Base-by-base conservation (phyloP, 495 filamentous ascomycete species). In the Penicillium dipodomyicola region DNA sequence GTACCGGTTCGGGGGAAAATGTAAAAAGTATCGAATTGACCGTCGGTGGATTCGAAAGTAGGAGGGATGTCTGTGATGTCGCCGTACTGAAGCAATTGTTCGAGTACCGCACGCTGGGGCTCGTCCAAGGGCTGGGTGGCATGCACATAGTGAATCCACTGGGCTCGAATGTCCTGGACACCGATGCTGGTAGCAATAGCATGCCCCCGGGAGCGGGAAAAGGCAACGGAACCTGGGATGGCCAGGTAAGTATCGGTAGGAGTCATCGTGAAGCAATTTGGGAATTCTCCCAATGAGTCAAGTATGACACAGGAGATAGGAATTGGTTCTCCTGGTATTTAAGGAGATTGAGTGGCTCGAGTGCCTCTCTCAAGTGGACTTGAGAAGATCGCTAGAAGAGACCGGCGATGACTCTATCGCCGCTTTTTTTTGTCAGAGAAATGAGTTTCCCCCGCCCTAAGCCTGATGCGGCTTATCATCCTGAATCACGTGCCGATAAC, bases 1-100 rank as follows among this genome's bases (percentile, higher is more conserved):
- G 92, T 96, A 40, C 85, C 86, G 29, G 78, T 79, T 48, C 94
- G 82, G 11, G 93, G 94, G 35, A 81, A 83, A 45, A 97, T 80
- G 65, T 90, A 91, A 67, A 84, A 84, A 22, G 81, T 75, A 57
- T 82, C 74, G 33, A 69, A 76, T 32, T 67, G 47, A 11, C 74
- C 79, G 47, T 77, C 70, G 27, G 70, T 68, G 54, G 64, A 56
- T 67, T 69, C 69, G 56, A 79, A 76, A 17, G 77, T 73, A 40
- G 76, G 67, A 27, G 72, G 68, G 20, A 77, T 65, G 48, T 79
- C 73, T 59, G 69, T 75, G 52, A 79, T 79, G 49, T 86, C 82
- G 23, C 84, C 86, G 63, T 88, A 87, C 11, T 75, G 74, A 22
- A 89, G 77, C n/a, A 90, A 65, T 65, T 85, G 80, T 58, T 82